Evolutionary conservation across 176 grass and related monocot species (phyloP).

Genomic region (Cenchrus purpureus): DNA sequence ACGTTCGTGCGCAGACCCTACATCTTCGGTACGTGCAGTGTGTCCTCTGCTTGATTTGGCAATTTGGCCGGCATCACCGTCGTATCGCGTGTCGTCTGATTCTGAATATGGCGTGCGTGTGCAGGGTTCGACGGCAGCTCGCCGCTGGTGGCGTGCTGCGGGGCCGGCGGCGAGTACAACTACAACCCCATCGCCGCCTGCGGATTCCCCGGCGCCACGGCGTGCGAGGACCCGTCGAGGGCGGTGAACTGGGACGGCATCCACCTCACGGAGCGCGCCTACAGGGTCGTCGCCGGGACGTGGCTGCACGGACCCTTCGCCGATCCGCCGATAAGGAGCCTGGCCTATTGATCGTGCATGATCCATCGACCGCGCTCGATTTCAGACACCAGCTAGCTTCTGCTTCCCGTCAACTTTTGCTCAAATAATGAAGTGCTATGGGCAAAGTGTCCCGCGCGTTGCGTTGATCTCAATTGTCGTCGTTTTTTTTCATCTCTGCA

Average conservation of each 20-base stretch:
- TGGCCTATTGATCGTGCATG: background rate
- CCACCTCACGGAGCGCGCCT: conserved; percentile 49
- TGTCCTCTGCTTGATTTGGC: too few species aligned
- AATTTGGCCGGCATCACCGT: too few species aligned
- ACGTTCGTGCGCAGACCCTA: background rate
- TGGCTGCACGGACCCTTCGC: conserved; percentile 48
- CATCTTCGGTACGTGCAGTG: background rate
- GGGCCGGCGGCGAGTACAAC: conserved; percentile 53
- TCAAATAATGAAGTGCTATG: too few species aligned
- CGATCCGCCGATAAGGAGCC: conserved; percentile 33
- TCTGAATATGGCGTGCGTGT: too few species aligned
- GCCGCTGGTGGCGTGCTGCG: conserved; percentile 42
- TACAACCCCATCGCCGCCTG: conserved; percentile 33
- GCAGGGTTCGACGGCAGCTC: conserved; percentile 2
- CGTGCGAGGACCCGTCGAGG: conserved; percentile 12
- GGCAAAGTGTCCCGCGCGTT: too few species aligned
- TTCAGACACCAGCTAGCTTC: too few species aligned
- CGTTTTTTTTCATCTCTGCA: too few species aligned
- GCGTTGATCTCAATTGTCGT: too few species aligned
- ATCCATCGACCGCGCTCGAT: too few species aligned
- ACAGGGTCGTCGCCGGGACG: conserved; percentile 31
- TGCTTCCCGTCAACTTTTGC: too few species aligned
- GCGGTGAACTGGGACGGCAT: conserved; percentile 59
- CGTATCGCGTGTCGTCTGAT: too few species aligned
- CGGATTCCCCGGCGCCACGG: conserved; percentile 36